Evolutionary conservation across 371 early-diverging fungal genomes (phyloP).

Genomic region (Syncephalastrum racemosum): DNA sequence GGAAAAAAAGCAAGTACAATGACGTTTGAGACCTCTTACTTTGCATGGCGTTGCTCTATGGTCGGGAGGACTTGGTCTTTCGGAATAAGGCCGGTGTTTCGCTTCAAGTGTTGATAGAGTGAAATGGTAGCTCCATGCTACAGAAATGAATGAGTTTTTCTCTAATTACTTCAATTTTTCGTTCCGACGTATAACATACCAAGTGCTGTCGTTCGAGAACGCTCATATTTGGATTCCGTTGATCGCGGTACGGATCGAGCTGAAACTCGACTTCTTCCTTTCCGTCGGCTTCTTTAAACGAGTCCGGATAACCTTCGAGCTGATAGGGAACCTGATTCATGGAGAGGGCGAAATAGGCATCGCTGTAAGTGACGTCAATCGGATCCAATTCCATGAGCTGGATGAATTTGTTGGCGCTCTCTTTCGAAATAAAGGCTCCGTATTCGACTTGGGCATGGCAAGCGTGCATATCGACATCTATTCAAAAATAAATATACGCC

Average conservation of each 20-base stretch:
- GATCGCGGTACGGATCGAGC: too few species aligned
- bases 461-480: conserved; percentile 55
- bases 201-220: conserved; percentile 30
- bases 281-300: conserved; percentile 9
- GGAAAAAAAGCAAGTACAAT: neutral
- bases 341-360: conserved; percentile 59
- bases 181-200: too few species aligned
- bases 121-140: conserved; percentile 45
- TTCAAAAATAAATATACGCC: neutral
- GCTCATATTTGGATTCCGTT: conserved; percentile 11
- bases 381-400: conserved; percentile 51
- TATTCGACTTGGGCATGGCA: conserved; percentile 57
- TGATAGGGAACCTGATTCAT: conserved; percentile 63
- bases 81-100: conserved; percentile 30
- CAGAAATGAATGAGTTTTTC: conserved; percentile 1
- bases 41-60: conserved; percentile 37
- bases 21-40: conserved; percentile 7
- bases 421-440: conserved; percentile 56
- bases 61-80: conserved; percentile 39
- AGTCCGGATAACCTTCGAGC: conserved; percentile 32
- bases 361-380: conserved; percentile 52
- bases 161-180: neutral
- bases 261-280: conserved; percentile 14
- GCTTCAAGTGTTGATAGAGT: conserved; percentile 36
- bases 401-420: conserved; percentile 50